Conservation (phyloP, 202 grass and related monocot species). For the Zizania palustris region DNA sequence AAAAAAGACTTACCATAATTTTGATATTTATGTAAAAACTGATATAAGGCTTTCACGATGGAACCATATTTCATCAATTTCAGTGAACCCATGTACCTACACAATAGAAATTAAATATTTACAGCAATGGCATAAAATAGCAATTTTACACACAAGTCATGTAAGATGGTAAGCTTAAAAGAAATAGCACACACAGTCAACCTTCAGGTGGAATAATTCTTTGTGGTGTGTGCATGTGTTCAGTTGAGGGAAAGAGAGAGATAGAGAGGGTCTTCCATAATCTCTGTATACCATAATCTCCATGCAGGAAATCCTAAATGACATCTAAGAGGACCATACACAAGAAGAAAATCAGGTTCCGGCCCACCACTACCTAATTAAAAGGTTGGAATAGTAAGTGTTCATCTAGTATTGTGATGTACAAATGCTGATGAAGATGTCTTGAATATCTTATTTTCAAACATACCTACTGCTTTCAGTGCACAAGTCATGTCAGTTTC, state of each 20-base stretch:
- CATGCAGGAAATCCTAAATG: constrained; percentile 88
- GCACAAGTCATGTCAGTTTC: constrained; percentile 60
- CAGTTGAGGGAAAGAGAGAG: no score
- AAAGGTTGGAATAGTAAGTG: constrained; percentile 34
- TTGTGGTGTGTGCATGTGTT: no score
- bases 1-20: constrained; percentile 62
- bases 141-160: background rate
- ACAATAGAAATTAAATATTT: constrained; percentile 9
- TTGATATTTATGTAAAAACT: constrained; percentile 74
- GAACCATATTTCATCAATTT: constrained; percentile 57
- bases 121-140: background rate
- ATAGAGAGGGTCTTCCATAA: constrained; percentile 51
- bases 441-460: background rate
- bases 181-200: background rate
- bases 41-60: constrained; percentile 58
- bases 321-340: constrained; percentile 70
- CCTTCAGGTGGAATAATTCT: constrained; percentile 5
- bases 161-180: constrained; percentile 14
- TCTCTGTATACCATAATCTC: constrained; percentile 82
- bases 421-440: background rate
- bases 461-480: constrained; percentile 64
- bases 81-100: constrained; percentile 68
- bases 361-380: constrained; percentile 54
- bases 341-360: constrained; percentile 82
- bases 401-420: constrained; percentile 9